Conservation (phyloP, 2,329 filamentous ascomycete genomes). For the Cladophialophora chaetospira region DNA sequence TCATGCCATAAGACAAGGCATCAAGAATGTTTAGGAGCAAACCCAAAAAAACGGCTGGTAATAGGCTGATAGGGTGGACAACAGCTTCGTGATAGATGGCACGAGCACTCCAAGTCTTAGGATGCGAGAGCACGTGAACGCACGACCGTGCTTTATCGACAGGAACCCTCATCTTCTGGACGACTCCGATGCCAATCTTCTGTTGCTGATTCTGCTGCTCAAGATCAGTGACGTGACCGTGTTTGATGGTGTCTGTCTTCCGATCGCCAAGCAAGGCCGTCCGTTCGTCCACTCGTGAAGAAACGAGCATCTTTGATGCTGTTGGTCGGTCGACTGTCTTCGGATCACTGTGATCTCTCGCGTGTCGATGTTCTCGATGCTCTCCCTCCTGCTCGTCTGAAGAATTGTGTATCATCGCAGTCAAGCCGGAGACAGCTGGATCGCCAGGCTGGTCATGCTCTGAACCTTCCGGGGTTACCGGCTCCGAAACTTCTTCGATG, state of each 20-base stretch:
- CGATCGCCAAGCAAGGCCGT: slow-evolving; percentile 30
- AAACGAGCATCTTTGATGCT: slow-evolving; percentile 6
- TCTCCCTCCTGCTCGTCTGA: slow-evolving; percentile 34
- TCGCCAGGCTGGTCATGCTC: slow-evolving; percentile 36
- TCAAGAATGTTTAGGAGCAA: slow-evolving; percentile 90
- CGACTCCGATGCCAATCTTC: slow-evolving; percentile 1
- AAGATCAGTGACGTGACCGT: slow-evolving; percentile 33
- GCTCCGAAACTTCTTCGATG: slow-evolving; percentile 65
- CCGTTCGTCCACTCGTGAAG: slow-evolving; percentile 32
- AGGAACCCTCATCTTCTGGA: slow-evolving; percentile 12
- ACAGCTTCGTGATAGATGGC: slow-evolving; percentile 66
- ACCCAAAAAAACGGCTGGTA: slow-evolving; percentile 87
- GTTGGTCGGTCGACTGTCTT: background rate
- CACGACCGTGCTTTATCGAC: slow-evolving; percentile 17
- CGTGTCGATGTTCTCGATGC: no score
- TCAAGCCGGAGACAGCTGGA: slow-evolving; percentile 49
- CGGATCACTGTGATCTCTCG: slow-evolving; percentile 27
- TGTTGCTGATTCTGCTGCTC: slow-evolving; percentile 33
- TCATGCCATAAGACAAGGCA: slow-evolving; percentile 94
- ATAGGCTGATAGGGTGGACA: slow-evolving; percentile 66
- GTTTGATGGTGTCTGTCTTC: slow-evolving; percentile 21
- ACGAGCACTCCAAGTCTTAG: slow-evolving; percentile 71
- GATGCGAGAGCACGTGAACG: slow-evolving; percentile 50
- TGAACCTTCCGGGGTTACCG: slow-evolving; percentile 52
- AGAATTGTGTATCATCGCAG: slow-evolving; percentile 53